These are phyloP conservation scores for Botrytis porri DNA, from an alignment of 2,329 filamentous ascomycete species.

Conservation along the genomic window DNA sequence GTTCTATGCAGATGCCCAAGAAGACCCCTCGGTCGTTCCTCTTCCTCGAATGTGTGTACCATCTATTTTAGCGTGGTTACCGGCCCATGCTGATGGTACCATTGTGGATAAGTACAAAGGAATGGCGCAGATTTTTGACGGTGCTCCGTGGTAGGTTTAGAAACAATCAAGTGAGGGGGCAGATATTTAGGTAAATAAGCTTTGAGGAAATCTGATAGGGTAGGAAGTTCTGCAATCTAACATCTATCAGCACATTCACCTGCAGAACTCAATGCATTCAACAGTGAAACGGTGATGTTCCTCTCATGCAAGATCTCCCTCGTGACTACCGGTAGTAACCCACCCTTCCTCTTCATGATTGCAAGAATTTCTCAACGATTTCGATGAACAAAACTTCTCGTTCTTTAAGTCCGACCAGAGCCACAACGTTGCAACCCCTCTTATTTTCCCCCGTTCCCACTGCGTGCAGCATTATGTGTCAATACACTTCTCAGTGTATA, in stretches of 20 bases:
- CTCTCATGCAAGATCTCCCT: neutral
- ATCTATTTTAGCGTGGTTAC: neutral
- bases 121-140: neutral
- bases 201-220: neutral
- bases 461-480: neutral
- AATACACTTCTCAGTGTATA: neutral
- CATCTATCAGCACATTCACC: neutral
- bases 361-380: neutral
- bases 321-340: neutral
- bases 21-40: neutral
- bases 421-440: neutral
- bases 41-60: neutral
- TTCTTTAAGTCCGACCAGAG: neutral
- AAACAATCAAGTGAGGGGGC: neutral
- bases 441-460: neutral
- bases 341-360: neutral
- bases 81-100: neutral
- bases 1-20: neutral
- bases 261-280: neutral
- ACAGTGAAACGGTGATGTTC: neutral
- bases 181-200: neutral
- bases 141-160: neutral
- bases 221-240: neutral
- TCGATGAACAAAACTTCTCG: neutral
- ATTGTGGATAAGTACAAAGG: conserved; percentile 6